Evolutionary conservation across 2,329 filamentous ascomycete genomes (phyloP).

Genomic region (Fusarium transvaalense): DNA sequence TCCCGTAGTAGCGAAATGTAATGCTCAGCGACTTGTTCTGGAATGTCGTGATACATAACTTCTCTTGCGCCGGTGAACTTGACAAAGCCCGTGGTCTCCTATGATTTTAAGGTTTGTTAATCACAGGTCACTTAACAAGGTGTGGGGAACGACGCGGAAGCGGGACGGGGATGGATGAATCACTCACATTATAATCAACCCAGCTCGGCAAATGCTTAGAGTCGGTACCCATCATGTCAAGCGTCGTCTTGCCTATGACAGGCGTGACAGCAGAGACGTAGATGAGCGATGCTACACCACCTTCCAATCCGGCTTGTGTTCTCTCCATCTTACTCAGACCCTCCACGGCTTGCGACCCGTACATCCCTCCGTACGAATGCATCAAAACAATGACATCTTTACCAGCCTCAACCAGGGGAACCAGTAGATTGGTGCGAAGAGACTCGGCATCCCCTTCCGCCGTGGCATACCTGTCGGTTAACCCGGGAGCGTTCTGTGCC

Average conservation of each 20-base stretch:
- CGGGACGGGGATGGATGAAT: neutral
- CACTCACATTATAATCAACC: constrained; percentile 8
- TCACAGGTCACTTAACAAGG: neutral
- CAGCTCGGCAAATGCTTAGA: neutral
- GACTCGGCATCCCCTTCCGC: constrained; percentile 9
- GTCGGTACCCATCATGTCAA: constrained; percentile 21
- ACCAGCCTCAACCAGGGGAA: constrained; percentile 30
- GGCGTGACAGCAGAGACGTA: constrained; percentile 26
- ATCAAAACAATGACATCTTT: constrained; percentile 41
- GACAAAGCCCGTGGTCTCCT: constrained; percentile 13
- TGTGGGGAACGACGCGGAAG: no score
- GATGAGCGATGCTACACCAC: constrained; percentile 25
- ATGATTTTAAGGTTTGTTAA: neutral
- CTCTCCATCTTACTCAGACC: constrained; percentile 34
- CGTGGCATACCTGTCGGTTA: neutral
- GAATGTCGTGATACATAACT: constrained; percentile 17
- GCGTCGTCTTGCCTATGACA: neutral
- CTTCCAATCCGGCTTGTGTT: neutral
- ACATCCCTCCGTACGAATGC: constrained; percentile 44
- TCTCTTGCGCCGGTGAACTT: neutral
- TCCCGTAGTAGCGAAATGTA: neutral
- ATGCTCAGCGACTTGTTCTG: neutral
- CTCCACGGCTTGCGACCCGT: constrained; percentile 32
- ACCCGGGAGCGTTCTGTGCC: constrained; percentile 13
- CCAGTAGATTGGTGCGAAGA: constrained; percentile 6